A percentile compares a stretch with the other conserved stretches of the same genome.
phyloP scores from a whole-genome alignment of 1,139 yeast species.

The Kodamaea suecica region DNA sequence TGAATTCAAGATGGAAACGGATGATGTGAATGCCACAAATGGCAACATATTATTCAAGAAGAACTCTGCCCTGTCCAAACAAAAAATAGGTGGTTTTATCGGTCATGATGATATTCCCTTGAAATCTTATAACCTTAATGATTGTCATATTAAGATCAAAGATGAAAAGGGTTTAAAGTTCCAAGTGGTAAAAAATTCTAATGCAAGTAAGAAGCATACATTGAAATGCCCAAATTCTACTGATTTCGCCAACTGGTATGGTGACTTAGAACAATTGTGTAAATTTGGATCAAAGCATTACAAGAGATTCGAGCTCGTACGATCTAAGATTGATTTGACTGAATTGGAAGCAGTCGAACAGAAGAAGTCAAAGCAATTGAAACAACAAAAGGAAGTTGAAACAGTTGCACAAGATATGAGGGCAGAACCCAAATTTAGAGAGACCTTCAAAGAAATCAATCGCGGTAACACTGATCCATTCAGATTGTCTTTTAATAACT shows the following conservation, averaged over 20 bases:
- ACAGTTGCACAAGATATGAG: background rate
- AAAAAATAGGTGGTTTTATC: constrained; percentile 42
- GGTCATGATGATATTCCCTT: constrained; percentile 41
- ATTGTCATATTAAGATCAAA: constrained; percentile 32
- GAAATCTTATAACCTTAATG: constrained; percentile 45
- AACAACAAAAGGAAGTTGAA: constrained; percentile 5
- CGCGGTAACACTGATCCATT: constrained; percentile 7
- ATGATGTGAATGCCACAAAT: constrained; percentile 10
- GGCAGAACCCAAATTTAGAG: constrained; percentile 1
- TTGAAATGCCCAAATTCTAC: constrained; percentile 34
- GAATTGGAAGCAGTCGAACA: constrained; percentile 15
- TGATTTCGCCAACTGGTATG: constrained; percentile 38
- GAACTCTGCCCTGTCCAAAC: constrained; percentile 17
- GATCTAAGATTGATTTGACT: constrained; percentile 23
- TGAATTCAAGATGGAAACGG: constrained; percentile 39
- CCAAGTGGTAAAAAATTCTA: constrained; percentile 28
- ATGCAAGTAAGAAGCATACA: constrained; percentile 31
- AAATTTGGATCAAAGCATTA: constrained; percentile 35
- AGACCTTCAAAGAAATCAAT: background rate
- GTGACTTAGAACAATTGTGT: constrained; percentile 39
- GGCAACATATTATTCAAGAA: constrained; percentile 9
- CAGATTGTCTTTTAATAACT: constrained; percentile 10
- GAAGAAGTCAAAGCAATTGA: constrained; percentile 11
- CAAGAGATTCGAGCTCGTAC: constrained; percentile 35
- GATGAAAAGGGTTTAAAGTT: constrained; percentile 37